A percentile compares a stretch with the other conserved stretches of the same genome.
Conservation (phyloP, 2,329 filamentous ascomycete genomes). For the Paracorniculantispora psalliotae region DNA sequence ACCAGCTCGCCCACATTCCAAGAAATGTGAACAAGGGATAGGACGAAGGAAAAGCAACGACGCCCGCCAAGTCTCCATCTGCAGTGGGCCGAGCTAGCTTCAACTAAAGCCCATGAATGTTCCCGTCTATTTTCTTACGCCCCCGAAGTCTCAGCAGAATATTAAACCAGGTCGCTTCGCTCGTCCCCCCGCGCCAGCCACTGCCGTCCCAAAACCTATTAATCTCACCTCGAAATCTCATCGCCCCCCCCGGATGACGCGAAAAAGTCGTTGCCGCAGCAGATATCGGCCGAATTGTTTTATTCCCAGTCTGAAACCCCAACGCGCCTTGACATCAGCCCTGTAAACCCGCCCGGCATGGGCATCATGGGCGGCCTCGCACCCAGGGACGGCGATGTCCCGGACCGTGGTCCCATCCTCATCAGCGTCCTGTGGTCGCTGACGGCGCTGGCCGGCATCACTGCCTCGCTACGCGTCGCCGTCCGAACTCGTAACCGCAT, state of each 20-base stretch:
- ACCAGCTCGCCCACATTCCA: neutral
- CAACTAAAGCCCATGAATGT: neutral
- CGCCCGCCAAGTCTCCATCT: neutral
- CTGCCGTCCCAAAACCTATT: neutral
- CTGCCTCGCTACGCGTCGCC: slow-evolving; percentile 14
- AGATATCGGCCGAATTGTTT: neutral
- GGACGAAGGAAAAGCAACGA: neutral
- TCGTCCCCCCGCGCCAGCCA: neutral
- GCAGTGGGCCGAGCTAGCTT: neutral
- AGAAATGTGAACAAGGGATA: neutral
- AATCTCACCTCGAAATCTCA: neutral
- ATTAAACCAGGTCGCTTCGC: neutral
- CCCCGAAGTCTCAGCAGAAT: neutral
- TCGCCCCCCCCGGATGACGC: neutral
- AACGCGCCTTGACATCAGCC: neutral
- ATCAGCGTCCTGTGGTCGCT: slow-evolving; percentile 17
- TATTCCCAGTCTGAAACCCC: neutral
- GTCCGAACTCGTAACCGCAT: slow-evolving; percentile 14
- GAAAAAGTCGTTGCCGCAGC: neutral
- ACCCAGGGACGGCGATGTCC: slow-evolving; percentile 1
- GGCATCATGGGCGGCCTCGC: neutral
- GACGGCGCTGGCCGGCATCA: slow-evolving; percentile 16
- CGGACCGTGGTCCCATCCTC: slow-evolving; percentile 15
- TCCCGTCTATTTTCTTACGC: neutral
- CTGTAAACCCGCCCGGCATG: neutral